phyloP scores from a whole-genome alignment of 1,139 yeast genomes.

The Sporopachydermia cereana region DNA sequence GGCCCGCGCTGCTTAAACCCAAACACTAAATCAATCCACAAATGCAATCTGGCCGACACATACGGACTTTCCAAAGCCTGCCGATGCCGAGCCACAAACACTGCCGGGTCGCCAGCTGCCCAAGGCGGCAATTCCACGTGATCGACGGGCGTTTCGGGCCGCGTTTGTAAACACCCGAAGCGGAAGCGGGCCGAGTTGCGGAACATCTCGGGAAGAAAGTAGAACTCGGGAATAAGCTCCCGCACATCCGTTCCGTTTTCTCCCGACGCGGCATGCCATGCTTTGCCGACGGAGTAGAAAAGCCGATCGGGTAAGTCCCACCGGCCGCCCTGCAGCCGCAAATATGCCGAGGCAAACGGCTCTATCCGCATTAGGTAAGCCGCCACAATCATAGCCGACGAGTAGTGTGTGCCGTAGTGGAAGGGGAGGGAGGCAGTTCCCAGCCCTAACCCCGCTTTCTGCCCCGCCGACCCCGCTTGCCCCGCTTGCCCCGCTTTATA shows the following conservation, averaged over 20 bases:
- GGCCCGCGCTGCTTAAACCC: constrained; percentile 69
- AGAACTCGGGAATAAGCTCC: constrained; percentile 78
- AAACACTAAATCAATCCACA: constrained; percentile 77
- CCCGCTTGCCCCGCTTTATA: background rate
- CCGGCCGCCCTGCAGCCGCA: constrained; percentile 71
- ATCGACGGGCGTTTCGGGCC: constrained; percentile 32
- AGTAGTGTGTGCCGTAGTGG: constrained; percentile 86
- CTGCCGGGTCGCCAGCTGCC: constrained; percentile 65
- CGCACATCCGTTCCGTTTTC: constrained; percentile 82
- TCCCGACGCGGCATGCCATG: constrained; percentile 68
- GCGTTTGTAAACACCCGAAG: constrained; percentile 59
- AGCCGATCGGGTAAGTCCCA: constrained; percentile 81
- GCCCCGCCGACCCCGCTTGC: background rate
- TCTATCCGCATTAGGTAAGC: constrained; percentile 62
- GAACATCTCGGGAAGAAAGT: constrained; percentile 65
- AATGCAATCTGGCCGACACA: constrained; percentile 61
- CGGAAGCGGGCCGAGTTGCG: constrained; percentile 50
- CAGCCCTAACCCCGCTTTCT: constrained; percentile 9
- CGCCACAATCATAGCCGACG: constrained; percentile 85
- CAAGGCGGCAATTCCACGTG: constrained; percentile 69
- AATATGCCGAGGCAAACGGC: constrained; percentile 71
- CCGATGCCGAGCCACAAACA: constrained; percentile 61
- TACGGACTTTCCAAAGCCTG: constrained; percentile 75
- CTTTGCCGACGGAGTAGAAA: constrained; percentile 56
- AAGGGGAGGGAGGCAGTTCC: constrained; percentile 42